Percentiles rank a stretch among this genome's conserved stretches.
These are phyloP conservation scores for Quercus gilva DNA, from an alignment of 306 rosid genomes.

Conservation along the genomic window DNA sequence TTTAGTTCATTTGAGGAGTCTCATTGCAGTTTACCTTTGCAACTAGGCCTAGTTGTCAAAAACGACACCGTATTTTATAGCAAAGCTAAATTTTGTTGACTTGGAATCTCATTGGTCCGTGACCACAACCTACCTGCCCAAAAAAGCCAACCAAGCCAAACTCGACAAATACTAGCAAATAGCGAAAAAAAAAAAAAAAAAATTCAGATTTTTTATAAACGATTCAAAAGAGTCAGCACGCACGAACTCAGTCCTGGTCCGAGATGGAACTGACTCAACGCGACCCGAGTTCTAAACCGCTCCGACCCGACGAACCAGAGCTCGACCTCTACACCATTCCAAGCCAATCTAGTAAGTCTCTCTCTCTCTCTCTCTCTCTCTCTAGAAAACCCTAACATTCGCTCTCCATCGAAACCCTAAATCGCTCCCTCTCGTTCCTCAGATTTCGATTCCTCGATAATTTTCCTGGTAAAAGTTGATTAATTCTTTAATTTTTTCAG, in stretches of 20 bases:
- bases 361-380: background rate
- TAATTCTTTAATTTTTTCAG: background rate
- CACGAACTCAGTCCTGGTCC: constrained; percentile 21
- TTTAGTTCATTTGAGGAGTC: no score
- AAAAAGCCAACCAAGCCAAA: background rate
- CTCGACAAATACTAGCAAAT: background rate
- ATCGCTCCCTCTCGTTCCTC: background rate
- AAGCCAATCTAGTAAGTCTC: constrained; percentile 69
- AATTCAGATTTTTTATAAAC: background rate
- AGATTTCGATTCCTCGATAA: background rate
- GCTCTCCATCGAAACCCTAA: constrained; percentile 23
- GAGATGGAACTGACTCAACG: constrained; percentile 46
- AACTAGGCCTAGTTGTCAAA: no score
- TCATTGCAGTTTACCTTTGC: no score
- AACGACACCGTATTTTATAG: no score
- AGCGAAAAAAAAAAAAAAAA: background rate
- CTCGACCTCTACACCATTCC: constrained; percentile 95
- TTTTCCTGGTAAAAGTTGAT: background rate
- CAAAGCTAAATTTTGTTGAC: background rate
- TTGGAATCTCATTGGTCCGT: constrained; percentile 6
- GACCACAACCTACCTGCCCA: background rate
- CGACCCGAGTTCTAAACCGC: constrained; percentile 48
- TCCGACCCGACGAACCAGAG: constrained; percentile 68
- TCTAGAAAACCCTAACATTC: constrained; percentile 13
- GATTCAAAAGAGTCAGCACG: constrained; percentile 6